Percentiles rank a stretch among this genome's conserved stretches.
Conservation (phyloP, 441 rosid genomes). For the Raphanus hybrid region DNA sequence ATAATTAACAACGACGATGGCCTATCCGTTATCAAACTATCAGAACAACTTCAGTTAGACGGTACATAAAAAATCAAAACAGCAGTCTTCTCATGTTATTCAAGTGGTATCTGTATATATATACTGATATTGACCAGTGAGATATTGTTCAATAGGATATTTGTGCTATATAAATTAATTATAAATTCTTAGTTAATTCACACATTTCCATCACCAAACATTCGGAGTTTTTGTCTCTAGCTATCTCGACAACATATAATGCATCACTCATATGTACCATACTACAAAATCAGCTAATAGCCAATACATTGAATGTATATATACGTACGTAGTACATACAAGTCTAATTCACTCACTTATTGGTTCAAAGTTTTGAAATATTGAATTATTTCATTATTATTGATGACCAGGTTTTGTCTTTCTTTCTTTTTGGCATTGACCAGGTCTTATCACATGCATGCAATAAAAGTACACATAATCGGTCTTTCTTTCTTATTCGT, state of each 20-base stretch:
- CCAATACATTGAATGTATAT: slow-evolving; percentile 5
- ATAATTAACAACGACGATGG: slow-evolving; percentile 14
- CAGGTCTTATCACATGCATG: slow-evolving; percentile 39
- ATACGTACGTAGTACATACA: not conserved
- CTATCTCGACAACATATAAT: slow-evolving; percentile 35
- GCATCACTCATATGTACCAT: slow-evolving; percentile 23
- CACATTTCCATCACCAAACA: slow-evolving; percentile 43
- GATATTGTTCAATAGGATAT: slow-evolving; percentile 9
- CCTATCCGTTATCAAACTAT: slow-evolving; percentile 4
- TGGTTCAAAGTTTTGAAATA: slow-evolving; percentile 3
- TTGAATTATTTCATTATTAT: not conserved
- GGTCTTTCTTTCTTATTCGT: slow-evolving; percentile 35
- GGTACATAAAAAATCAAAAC: not conserved
- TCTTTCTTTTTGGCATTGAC: slow-evolving; percentile 15
- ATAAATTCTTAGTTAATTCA: slow-evolving; percentile 9
- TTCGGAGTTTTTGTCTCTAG: slow-evolving; percentile 41
- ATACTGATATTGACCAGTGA: slow-evolving; percentile 10
- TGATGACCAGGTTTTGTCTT: slow-evolving; percentile 22
- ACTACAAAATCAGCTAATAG: slow-evolving; percentile 15
- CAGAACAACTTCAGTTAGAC: not conserved
- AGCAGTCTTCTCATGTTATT: not conserved
- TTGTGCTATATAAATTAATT: slow-evolving; percentile 2
- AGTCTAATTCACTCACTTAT: slow-evolving; percentile 26
- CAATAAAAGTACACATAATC: slow-evolving; percentile 32
- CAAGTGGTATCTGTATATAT: not conserved